Conservation (phyloP, 805 yeast species). For the Cyberlindnera galapagoensis region DNA sequence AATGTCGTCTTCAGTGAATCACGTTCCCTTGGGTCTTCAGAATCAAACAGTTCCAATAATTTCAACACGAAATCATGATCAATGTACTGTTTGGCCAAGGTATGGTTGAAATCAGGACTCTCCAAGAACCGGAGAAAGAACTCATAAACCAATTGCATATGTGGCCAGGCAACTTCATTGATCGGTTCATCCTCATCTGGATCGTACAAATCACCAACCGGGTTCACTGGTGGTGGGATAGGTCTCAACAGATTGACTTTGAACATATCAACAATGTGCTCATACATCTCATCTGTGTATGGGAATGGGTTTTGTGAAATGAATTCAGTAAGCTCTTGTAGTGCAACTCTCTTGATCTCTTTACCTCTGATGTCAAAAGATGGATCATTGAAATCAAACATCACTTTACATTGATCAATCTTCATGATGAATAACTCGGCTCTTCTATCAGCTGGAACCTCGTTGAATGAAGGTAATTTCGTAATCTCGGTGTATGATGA, state of each 20-base stretch:
- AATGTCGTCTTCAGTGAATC: slow-evolving; percentile 92
- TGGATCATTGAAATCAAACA: slow-evolving; percentile 93
- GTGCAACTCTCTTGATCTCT: slow-evolving; percentile 80
- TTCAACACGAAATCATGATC: slow-evolving; percentile 84
- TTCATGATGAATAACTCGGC: slow-evolving; percentile 77
- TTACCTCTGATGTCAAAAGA: slow-evolving; percentile 88
- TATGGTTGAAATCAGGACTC: slow-evolving; percentile 90
- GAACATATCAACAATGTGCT: slow-evolving; percentile 85
- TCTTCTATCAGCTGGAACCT: slow-evolving; percentile 77
- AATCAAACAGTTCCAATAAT: slow-evolving; percentile 83
- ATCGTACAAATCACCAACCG: slow-evolving; percentile 91
- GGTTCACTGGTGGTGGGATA: slow-evolving; percentile 97
- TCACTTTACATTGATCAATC: slow-evolving; percentile 88
- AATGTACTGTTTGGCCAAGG: slow-evolving; percentile 85
- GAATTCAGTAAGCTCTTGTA: slow-evolving; percentile 85
- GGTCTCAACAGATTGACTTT: slow-evolving; percentile 86
- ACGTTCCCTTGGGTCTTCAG: slow-evolving; percentile 94
- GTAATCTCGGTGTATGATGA: slow-evolving; percentile 56
- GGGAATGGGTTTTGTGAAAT: slow-evolving; percentile 76
- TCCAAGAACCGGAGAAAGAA: slow-evolving; percentile 89
- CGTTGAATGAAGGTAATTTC: slow-evolving; percentile 81
- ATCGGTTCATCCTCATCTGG: slow-evolving; percentile 99
- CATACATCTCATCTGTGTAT: slow-evolving; percentile 87
- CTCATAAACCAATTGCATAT: slow-evolving; percentile 95
- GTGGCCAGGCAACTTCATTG: slow-evolving; percentile 96